Base-by-base conservation (phyloP, 2,329 filamentous ascomycete genomes). In the Pezicula neosporulosa region DNA sequence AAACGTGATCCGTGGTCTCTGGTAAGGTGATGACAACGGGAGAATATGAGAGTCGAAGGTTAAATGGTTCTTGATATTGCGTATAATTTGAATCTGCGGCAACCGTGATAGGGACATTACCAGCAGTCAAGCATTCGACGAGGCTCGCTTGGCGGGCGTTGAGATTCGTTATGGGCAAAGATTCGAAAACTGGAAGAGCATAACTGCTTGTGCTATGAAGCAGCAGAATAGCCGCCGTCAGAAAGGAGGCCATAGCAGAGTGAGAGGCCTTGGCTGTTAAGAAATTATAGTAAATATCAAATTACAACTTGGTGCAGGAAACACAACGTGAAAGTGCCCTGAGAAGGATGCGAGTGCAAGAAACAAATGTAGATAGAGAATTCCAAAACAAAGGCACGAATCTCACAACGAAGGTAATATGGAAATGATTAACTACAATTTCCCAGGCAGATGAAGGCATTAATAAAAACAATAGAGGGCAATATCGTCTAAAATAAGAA, bases 1-100 rank as follows among this genome's bases (percentile, higher is more conserved):
- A 64, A 10, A 81, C 69, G 15, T 64, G 55, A 3, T 69, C 55
- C 1, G 67, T 3, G 63, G 69, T 53, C 60, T 49, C 44, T 3
- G 62, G 62, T 9, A 57, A 45, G 15, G 57, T 58, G 15, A 64
- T 50, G 4, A 59, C 52, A 2, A 54, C 53, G 10, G 62, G 61
- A 15, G 39, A 33, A 30, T 57, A 59, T 30, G 35, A 21, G 3
- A 63, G 38, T 35, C 58, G 55, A 30, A 63, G 61, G 41, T 64
- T 64, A 44, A 56, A 61, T 16, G 60, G 56, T 24, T 50, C 52
- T 19, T 49, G 41, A 13, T 53, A 47, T 3, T 47, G 28, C 2
- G 51, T 47, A 54, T 56, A 61, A 8, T 59, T 53, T 5, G 51
- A 19, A 18, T 55, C 58, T 37, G 50, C 41, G 15, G 43, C 45